Evolutionary conservation across 2,329 filamentous ascomycete species (phyloP), one percentile per base, ranked within the genome.

Genomic region (Emmonsiellopsis sp.): DNA sequence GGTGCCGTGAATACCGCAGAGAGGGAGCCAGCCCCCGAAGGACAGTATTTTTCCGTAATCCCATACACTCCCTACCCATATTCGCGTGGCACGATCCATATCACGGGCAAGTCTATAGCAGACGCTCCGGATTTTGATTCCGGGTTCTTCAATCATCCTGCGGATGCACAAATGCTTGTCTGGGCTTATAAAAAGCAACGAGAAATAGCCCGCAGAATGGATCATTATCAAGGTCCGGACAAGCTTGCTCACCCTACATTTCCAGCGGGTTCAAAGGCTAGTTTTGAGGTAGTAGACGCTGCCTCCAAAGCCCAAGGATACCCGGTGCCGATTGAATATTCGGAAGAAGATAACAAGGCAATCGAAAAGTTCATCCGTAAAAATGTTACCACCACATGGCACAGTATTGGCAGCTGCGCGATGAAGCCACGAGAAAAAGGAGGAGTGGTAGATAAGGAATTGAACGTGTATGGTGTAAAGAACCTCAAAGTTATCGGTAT

Each of bases 171-270:
- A 61, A 80, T 76, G 60, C 76, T 80, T 10, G 59, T 82, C 9
- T 85, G 82, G 81, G 76, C 71, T 0, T 86, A 86, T 70, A 86
- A 86, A 66, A 79, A 78, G 60, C 73, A 75, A n/a, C 79, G 84
- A 2, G 82, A 84, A 64, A 76, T 85, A 51, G 70, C 75, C 20
- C 77, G 82, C 2, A 77, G 81, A 11, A 78, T 80, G 61, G 65
- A 73, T 2, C 70, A 74, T 54, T 83, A 77, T 66, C 66, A 66
- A 8, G 73, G 73, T 31, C 69, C 73, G 55, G 53, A 75, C n/a
- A 63, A 61, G 1, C 59, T 57, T 13, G 62, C 60, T 5, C 72
- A 74, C 52, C 73, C 72, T 7, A 51, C 55, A 3, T 74, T 73
- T 54, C 60, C 70, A 11, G 59, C 62, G 5, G 66, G 62, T n/a